Evolutionary conservation across 805 yeast species (phyloP).

Genomic region (Phaffomyces antillensis): DNA sequence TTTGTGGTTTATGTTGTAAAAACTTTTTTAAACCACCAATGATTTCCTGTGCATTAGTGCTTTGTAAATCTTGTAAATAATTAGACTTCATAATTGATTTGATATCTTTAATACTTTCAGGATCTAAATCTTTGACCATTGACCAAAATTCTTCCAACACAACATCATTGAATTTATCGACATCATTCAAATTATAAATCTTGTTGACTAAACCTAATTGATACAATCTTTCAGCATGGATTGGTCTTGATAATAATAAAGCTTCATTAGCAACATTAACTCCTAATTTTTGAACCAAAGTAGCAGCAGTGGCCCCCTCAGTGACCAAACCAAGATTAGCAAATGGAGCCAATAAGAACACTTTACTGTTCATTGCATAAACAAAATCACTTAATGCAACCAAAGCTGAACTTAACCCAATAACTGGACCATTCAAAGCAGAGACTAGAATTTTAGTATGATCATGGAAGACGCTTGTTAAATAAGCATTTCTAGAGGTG

Average conservation of each 20-base stretch:
- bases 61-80: slow-evolving; percentile 28
- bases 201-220: slow-evolving; percentile 57
- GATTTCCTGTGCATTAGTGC: slow-evolving; percentile 59
- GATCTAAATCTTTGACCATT: slow-evolving; percentile 29
- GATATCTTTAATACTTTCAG: slow-evolving; percentile 37
- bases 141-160: slow-evolving; percentile 34
- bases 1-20: slow-evolving; percentile 68
- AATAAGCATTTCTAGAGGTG: slow-evolving; percentile 62
- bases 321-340: slow-evolving; percentile 75
- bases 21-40: slow-evolving; percentile 63
- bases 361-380: slow-evolving; percentile 53
- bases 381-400: slow-evolving; percentile 72
- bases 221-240: slow-evolving; percentile 49
- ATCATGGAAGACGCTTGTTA: slow-evolving; percentile 60
- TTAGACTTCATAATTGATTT: slow-evolving; percentile 31
- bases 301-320: slow-evolving; percentile 71
- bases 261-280: slow-evolving; percentile 68
- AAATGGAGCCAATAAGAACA: slow-evolving; percentile 66
- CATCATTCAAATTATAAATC: slow-evolving; percentile 36
- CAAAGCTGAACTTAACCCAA: slow-evolving; percentile 71
- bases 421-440: slow-evolving; percentile 82
- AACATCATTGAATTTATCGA: slow-evolving; percentile 40
- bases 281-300: slow-evolving; percentile 66
- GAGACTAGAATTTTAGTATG: slow-evolving; percentile 66
- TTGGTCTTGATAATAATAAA: slow-evolving; percentile 59